Evolutionary conservation across 148 eudicot species (phyloP), one percentile per base, ranked within the genome.

Genomic region (Hydrangea macrophylla): DNA sequence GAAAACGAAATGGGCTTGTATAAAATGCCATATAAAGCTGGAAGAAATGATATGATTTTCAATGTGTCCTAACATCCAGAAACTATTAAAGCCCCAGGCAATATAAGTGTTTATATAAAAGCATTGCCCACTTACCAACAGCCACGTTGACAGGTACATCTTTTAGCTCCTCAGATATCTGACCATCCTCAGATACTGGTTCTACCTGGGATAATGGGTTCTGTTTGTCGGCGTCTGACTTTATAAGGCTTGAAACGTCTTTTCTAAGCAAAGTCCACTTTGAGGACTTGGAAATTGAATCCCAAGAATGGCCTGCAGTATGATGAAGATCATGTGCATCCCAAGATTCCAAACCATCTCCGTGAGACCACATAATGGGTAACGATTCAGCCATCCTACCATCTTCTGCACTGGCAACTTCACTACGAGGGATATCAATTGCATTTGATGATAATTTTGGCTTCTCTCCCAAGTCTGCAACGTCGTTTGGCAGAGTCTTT

Each of bases 41-140:
- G 2, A 33, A 6, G 2, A 50, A 40, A 55, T 55, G 11, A 11
- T 56, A 18, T 20, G 25, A 39, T 56, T n/a, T 39, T 13, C 53
- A 37, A 10, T 56, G 36, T 56, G 2, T 27, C 24, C 62, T 26
- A 55, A 54, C 6, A 55, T 24, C 60, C 6, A 13, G 9, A 30
- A 25, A 22, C 26, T 18, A 27, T 39, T 26, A 10, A 33, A 18
- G 53, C 25, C 28, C 35, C 2, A 10, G n/a, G 18, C 27, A 28
- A 64, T n/a, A 22, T 33, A 57, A 25, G 32, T 20, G 17, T 35
- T 17, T 13, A 62, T 44, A 62, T 17, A 70, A 59, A 23, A 30
- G 22, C 28, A 22, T 44, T 67, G 45, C 64, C 71, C 6, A 73
- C 88, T 83, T 83, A 91, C 97, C 97, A 67, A 75, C 74, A 40